Evolutionary conservation across 441 rosid species (phyloP), one percentile per base, ranked within the genome.

Genomic region (Gossypium laxum): DNA sequence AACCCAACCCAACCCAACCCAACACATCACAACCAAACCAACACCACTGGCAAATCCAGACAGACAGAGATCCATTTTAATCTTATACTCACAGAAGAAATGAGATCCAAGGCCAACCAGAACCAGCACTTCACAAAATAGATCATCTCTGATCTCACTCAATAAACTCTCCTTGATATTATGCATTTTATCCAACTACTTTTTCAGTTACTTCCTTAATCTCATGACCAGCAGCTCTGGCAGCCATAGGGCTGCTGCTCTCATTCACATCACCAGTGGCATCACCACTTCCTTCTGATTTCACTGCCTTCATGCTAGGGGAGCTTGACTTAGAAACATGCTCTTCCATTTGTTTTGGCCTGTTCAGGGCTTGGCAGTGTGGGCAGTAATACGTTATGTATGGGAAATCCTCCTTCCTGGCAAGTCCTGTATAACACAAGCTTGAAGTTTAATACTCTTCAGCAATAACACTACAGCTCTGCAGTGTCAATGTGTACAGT

Each of bases 341-440:
- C 48, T 77, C 91, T 26, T 80, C 89, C 14, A 71, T 71, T 73
- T 83, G 78, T 73, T 82, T 86, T 15, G 91, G 88, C 81, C 61
- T 84, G 77, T 93, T 93, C 56, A 93, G 82, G 43, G 89, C 92
- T 10, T 68, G 84, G 54, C 98, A 93, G 75, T 89, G 97, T 19
- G 98, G 98, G 76, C 98, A 93, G 78, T 88, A 93, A 65, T 93
- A 93, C 19, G 94, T 89, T 11, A 89, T 81, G 61, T 80, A 88
- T 0, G 88, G 87, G 5, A 86, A 89, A 75, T 93, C 98, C 82
- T 91, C 98, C 81, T 87, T 91, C 82, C 88, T 75, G 10, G 87
- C 88, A 71, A 91, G 96, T 72, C 98, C 98, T 93, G 85, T 51
- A 22, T 24, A 79, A 12, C 4, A 45, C 34, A 58, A 4, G 2